These are phyloP conservation scores for Erythrophleum ivorense DNA, from an alignment of 331 rosid species.

Conservation along the genomic window DNA sequence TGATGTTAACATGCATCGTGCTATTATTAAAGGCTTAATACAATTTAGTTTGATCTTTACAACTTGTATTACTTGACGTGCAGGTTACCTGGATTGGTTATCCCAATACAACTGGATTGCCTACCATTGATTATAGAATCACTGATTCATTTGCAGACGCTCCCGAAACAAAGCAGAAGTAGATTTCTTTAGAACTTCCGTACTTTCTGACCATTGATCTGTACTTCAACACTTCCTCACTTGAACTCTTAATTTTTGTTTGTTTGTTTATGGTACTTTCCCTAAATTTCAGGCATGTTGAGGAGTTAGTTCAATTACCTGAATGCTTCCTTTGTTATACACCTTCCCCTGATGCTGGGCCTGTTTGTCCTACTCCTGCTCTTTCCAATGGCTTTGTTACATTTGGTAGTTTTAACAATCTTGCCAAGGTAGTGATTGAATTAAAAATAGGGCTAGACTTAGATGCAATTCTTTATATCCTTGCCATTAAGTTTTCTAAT, in stretches of 20 bases:
- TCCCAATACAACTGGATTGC: slow-evolving; percentile 97
- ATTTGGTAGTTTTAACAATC: slow-evolving; percentile 91
- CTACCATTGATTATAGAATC: slow-evolving; percentile 89
- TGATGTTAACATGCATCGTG: neutral
- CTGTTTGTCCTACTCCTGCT: slow-evolving; percentile 76
- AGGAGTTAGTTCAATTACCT: slow-evolving; percentile 80
- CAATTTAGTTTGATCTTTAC: slow-evolving; percentile 21
- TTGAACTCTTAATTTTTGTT: neutral
- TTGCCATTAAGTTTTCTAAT: too few species aligned
- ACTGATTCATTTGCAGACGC: slow-evolving; percentile 89
- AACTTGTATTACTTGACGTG: slow-evolving; percentile 38
- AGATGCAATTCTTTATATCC: too few species aligned
- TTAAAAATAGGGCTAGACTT: neutral
- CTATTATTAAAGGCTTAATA: slow-evolving; percentile 5
- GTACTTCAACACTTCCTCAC: slow-evolving; percentile 9
- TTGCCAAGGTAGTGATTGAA: slow-evolving; percentile 69
- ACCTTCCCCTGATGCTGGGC: slow-evolving; percentile 90
- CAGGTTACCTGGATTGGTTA: slow-evolving; percentile 99
- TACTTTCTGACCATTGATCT: slow-evolving; percentile 42
- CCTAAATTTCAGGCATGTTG: slow-evolving; percentile 66
- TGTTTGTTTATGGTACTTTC: slow-evolving; percentile 16
- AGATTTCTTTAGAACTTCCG: slow-evolving; percentile 43
- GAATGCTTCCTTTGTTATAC: slow-evolving; percentile 83
- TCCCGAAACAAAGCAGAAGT: slow-evolving; percentile 83
- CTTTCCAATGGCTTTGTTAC: slow-evolving; percentile 85